Evolutionary conservation across 768 basidiomycete genomes (phyloP).

Genomic region (Macrolepiota fuliginosa): DNA sequence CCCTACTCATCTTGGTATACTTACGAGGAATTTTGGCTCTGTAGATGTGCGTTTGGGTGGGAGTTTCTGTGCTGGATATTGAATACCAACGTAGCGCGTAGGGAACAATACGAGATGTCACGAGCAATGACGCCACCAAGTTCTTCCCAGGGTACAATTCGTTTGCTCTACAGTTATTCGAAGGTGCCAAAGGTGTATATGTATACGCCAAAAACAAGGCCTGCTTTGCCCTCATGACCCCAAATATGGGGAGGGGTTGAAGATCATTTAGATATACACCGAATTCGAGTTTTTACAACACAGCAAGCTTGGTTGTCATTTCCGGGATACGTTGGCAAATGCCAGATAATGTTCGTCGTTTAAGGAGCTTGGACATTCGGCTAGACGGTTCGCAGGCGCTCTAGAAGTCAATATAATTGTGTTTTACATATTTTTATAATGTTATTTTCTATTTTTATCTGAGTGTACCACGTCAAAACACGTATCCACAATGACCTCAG

Average conservation of each 20-base stretch:
- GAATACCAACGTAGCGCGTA: neutral
- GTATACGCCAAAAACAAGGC: neutral
- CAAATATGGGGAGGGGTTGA: no score
- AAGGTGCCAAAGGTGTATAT: neutral
- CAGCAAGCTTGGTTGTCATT: no score
- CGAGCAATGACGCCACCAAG: neutral
- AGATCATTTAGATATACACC: no score
- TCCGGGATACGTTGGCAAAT: no score
- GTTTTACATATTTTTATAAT: neutral
- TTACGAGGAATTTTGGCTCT: neutral
- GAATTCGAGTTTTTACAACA: no score
- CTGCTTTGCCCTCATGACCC: no score
- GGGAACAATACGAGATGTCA: neutral
- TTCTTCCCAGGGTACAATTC: neutral
- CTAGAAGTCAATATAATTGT: no score
- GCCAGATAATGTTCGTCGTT: no score
- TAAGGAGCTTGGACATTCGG: no score
- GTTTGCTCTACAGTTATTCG: neutral
- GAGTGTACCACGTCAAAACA: neutral
- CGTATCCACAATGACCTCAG: slow-evolving; percentile 9
- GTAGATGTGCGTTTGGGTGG: neutral
- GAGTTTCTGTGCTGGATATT: neutral
- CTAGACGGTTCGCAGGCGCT: no score
- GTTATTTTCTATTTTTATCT: neutral
- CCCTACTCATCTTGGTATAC: neutral